Evolutionary conservation across 2,329 filamentous ascomycete species (phyloP).

Genomic region (Cytospora piceae): DNA sequence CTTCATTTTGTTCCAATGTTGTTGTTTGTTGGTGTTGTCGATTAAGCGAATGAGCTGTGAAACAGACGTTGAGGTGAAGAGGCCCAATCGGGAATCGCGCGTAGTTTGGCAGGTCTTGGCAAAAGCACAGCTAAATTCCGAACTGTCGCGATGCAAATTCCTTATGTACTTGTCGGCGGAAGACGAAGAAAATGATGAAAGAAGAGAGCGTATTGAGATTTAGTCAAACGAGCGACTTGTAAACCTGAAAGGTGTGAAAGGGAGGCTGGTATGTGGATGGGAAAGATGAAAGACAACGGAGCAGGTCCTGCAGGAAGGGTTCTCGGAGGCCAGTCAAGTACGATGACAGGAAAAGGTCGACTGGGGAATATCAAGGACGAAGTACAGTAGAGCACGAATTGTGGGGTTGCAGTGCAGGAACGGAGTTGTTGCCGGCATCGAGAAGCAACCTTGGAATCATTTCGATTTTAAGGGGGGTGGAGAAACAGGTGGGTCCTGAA

Average conservation of each 20-base stretch:
- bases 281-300: neutral
- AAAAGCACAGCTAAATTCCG: constrained; percentile 14
- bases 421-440: neutral
- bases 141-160: constrained; percentile 4
- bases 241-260: neutral
- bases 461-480: constrained; percentile 1
- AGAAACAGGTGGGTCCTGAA: neutral
- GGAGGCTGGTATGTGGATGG: constrained; percentile 4
- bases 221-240: constrained; percentile 16
- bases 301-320: neutral
- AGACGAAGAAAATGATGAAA: neutral
- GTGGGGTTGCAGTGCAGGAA: neutral
- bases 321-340: constrained; percentile 5
- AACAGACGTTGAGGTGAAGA: constrained; percentile 3
- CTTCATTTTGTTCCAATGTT: constrained; percentile 22
- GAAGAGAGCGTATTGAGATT: constrained; percentile 1
- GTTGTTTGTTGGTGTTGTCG: no score
- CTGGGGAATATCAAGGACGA: neutral
- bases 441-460: neutral
- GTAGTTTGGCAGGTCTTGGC: constrained; percentile 16
- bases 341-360: neutral
- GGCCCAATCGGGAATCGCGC: constrained; percentile 21
- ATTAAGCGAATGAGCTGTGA: constrained; percentile 6
- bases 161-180: neutral
- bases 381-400: neutral